These are phyloP conservation scores for Wickerhamomyces silvicola DNA, from an alignment of 805 yeast genomes.

Conservation along the genomic window DNA sequence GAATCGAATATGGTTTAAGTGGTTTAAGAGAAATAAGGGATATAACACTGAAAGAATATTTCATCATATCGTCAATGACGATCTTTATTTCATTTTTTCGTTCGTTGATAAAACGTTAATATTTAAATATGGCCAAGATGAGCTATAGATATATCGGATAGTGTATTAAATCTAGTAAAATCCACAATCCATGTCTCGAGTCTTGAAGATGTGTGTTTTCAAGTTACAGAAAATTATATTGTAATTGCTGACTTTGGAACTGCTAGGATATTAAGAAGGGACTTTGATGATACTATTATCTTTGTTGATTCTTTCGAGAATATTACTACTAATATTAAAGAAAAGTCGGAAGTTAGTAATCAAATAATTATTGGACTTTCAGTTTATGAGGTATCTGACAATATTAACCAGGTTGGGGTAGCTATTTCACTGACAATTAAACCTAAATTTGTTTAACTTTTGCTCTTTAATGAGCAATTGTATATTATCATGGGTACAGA, in stretches of 20 bases:
- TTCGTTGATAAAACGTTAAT: conserved; percentile 33
- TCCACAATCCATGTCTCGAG: conserved; percentile 13
- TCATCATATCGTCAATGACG: conserved; percentile 12
- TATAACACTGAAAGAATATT: conserved; percentile 10
- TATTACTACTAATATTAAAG: conserved; percentile 8
- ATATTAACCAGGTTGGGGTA: conserved; percentile 5
- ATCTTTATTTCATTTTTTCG: conserved; percentile 27
- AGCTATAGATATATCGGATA: conserved; percentile 22
- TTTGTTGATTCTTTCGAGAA: conserved; percentile 16
- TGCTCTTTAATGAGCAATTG: conserved; percentile 4
- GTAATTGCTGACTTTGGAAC: conserved; percentile 14
- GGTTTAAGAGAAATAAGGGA: conserved; percentile 15
- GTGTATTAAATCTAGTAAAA: conserved; percentile 11
- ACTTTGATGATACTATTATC: conserved; percentile 6
- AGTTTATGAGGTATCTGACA: conserved; percentile 8
- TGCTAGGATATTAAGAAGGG: conserved; percentile 2
- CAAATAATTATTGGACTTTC: not conserved
- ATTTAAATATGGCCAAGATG: conserved; percentile 25
- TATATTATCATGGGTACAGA: conserved; percentile 8
- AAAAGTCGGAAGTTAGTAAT: not conserved
- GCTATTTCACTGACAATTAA: not conserved
- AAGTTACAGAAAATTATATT: conserved; percentile 18
- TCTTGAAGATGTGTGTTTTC: conserved; percentile 15
- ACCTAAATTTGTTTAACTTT: conserved; percentile 16
- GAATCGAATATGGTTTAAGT: conserved; percentile 11